Evolutionary conservation across 805 yeast genomes (phyloP).

Genomic region (Komagataella mondaviorum): DNA sequence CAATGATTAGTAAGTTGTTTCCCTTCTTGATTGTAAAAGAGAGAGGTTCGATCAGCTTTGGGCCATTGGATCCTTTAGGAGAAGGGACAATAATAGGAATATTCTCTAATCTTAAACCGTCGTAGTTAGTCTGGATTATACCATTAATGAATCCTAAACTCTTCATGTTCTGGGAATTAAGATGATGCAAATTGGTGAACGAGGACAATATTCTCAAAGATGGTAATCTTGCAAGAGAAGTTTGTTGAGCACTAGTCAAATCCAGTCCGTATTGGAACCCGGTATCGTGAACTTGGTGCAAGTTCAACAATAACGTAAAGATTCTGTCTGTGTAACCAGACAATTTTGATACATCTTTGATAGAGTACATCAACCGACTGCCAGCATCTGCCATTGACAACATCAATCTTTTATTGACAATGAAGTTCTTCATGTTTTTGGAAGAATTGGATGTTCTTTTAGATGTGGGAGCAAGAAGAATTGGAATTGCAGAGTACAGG

Average conservation of each 20-base stretch:
- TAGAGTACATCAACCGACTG: constrained; percentile 84
- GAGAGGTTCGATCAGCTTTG: constrained; percentile 46
- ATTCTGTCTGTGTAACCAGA: constrained; percentile 87
- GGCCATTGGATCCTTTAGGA: constrained; percentile 39
- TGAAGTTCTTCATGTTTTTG: constrained; percentile 71
- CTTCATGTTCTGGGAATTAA: background rate
- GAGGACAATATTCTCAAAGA: constrained; percentile 5
- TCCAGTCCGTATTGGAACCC: constrained; percentile 32
- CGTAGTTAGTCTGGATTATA: constrained; percentile 63
- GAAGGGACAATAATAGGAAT: constrained; percentile 76
- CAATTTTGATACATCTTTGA: constrained; percentile 80
- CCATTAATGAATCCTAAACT: constrained; percentile 47
- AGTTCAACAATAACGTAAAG: constrained; percentile 56
- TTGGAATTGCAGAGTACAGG: constrained; percentile 80
- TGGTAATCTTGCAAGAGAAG: constrained; percentile 12
- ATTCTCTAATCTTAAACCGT: constrained; percentile 73
- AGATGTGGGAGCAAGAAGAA: constrained; percentile 35
- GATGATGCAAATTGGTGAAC: constrained; percentile 8
- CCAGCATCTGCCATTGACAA: constrained; percentile 92
- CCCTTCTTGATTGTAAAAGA: constrained; percentile 48
- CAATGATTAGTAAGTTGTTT: constrained; percentile 66
- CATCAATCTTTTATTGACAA: constrained; percentile 83
- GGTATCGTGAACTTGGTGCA: constrained; percentile 72
- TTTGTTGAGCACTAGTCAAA: constrained; percentile 9
- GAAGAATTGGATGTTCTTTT: constrained; percentile 22